Evolutionary conservation across 208 protist genomes (phyloP), one percentile per base, ranked within the genome.

Genomic region (Crithidia sp.): DNA sequence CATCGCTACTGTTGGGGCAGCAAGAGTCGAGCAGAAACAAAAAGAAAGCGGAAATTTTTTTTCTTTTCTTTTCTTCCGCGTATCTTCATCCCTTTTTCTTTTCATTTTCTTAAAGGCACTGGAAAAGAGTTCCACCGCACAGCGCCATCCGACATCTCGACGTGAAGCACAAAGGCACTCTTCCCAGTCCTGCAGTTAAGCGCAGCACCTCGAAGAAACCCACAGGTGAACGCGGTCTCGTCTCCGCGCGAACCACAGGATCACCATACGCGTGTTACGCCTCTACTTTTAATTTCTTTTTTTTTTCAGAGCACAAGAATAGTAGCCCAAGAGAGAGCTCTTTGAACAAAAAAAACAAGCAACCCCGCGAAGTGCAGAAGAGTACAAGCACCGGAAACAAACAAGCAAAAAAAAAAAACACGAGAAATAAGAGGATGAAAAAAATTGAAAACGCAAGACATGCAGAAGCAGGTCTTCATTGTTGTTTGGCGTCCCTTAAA

Each of bases 371-470:
- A 28, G 28, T 28, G 28, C 28, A 28, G 28, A 28, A 28, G 28
- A 28, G 28, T 1, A 28, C 28, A 28, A 28, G 28, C 28, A 28
- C 28, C 28, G 28, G 28, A 28, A 28, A 28, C 28, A 28, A 28
- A 28, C 45, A 49, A 49, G 45, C 10, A 10, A 49, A 49, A 49
- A 49, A 49, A 16, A n/a, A 36, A 52, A 19, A 10, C 19, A 39
- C 44, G 63, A 5, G 37, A 8, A 6, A 37, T 57, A 52, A 68
- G 45, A 56, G 55, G 63, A 45, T 36, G 55, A 57, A 57, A 68
- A 39, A 47, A 68, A 12, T 28, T 28, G 28, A 28, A 28, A 28
- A 28, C 28, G 28, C 28, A 28, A 28, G 28, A 28, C 28, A 28
- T 28, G 28, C 28, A 28, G 28, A 28, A 28, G 28, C 28, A 28